A percentile compares a stretch with the other conserved stretches of the same genome.
Conservation (phyloP, 2,329 filamentous ascomycete genomes). For the Keithomyces neogunnii region DNA sequence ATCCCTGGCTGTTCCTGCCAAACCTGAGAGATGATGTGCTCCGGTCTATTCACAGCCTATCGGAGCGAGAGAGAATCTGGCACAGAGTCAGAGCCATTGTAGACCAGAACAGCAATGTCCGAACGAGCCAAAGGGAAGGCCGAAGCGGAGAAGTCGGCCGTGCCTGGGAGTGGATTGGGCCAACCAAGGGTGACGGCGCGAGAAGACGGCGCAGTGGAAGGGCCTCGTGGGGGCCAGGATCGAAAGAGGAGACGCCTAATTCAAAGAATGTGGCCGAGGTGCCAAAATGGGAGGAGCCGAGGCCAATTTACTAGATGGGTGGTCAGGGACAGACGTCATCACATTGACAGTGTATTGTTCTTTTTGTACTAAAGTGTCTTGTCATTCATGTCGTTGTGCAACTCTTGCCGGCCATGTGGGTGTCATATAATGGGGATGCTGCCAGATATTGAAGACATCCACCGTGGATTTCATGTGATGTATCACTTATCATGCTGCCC, state of each 20-base stretch:
- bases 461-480: no score
- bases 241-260: constrained; percentile 25
- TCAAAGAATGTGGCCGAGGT: constrained; percentile 15
- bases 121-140: constrained; percentile 62
- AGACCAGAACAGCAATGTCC: constrained; percentile 88
- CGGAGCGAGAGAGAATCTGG: constrained; percentile 76
- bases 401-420: not conserved
- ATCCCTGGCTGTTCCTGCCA: constrained; percentile 76
- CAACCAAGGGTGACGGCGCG: constrained; percentile 35
- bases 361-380: not conserved
- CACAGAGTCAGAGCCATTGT: constrained; percentile 73
- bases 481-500: no score
- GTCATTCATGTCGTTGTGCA: not conserved
- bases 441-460: no score
- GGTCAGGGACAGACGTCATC: not conserved
- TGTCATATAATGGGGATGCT: no score
- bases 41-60: constrained; percentile 67
- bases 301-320: constrained; percentile 30
- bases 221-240: constrained; percentile 36
- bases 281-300: constrained; percentile 33
- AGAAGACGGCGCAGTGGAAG: constrained; percentile 43
- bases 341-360: not conserved
- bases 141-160: constrained; percentile 56
- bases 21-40: constrained; percentile 90
- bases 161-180: constrained; percentile 64